These are phyloP conservation scores for Dunaliella primolecta DNA, from an alignment of 139 green algal species.

Conservation along the genomic window DNA sequence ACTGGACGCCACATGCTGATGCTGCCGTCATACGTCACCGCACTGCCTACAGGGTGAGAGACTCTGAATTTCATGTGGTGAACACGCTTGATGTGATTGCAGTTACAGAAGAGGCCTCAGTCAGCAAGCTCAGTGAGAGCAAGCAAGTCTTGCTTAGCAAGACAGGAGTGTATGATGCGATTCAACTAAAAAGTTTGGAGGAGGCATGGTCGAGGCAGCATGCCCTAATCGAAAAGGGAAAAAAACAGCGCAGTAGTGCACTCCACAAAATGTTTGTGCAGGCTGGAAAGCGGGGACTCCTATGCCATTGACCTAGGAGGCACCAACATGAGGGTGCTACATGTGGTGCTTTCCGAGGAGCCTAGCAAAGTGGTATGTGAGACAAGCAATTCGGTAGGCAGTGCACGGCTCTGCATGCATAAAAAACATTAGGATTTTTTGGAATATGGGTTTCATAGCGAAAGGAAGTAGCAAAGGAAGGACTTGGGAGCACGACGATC, in stretches of 20 bases:
- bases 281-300: slow-evolving; percentile 65
- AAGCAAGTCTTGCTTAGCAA: neutral
- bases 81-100: neutral
- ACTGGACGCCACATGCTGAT: slow-evolving; percentile 45
- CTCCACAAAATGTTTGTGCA: too few relatives aligned
- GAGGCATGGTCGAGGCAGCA: neutral
- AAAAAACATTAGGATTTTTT: too few relatives aligned
- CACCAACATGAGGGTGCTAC: slow-evolving; percentile 83
- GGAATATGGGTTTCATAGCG: too few relatives aligned
- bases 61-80: neutral
- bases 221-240: neutral
- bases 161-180: neutral
- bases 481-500: too few relatives aligned
- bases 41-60: slow-evolving; percentile 36
- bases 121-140: neutral
- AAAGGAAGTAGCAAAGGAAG: too few relatives aligned
- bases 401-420: too few relatives aligned
- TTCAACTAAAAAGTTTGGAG: neutral
- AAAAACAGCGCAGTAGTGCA: too few relatives aligned
- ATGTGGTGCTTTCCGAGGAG: slow-evolving; percentile 42
- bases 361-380: slow-evolving; percentile 41
- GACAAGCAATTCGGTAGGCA: neutral
- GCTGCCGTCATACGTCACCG: slow-evolving; percentile 49
- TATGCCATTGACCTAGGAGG: slow-evolving; percentile 86
- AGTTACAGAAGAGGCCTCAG: neutral